These are phyloP conservation scores for Lycium barbarum DNA, from an alignment of 257 asterid genomes.

Conservation along the genomic window DNA sequence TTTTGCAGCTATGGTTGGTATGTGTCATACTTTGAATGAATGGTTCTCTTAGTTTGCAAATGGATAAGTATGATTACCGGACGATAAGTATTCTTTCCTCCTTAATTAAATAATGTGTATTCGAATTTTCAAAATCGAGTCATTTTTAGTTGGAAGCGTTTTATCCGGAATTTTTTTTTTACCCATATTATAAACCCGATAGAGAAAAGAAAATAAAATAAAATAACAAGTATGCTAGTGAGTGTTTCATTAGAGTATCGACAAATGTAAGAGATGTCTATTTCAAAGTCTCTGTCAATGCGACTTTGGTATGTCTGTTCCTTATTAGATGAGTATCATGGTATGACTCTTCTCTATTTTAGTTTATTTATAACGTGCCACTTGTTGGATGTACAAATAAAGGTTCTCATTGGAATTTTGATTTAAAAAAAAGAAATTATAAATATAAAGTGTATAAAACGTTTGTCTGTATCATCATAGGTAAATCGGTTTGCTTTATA, in stretches of 20 bases:
- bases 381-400: not conserved
- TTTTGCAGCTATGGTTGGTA: not conserved
- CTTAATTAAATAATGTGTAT: accelerated
- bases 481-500: no score
- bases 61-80: not conserved
- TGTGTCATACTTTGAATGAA: not conserved
- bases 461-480: no score
- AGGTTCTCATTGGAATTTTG: no score
- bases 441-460: no score
- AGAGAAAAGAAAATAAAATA: not conserved
- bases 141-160: accelerated
- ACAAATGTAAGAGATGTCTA: not conserved
- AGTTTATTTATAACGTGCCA: not conserved
- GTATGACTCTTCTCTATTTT: no score
- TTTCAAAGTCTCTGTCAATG: not conserved
- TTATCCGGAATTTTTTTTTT: not conserved
- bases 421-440: no score
- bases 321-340: no score
- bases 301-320: no score
- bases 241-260: not conserved
- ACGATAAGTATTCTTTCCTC: not conserved
- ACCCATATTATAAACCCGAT: accelerated
- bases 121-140: not conserved
- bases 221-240: not conserved
- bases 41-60: not conserved